Evolutionary conservation across 768 basidiomycete species (phyloP), one percentile per base, ranked within the genome.

Genomic region (Paxillus rubicundulus): DNA sequence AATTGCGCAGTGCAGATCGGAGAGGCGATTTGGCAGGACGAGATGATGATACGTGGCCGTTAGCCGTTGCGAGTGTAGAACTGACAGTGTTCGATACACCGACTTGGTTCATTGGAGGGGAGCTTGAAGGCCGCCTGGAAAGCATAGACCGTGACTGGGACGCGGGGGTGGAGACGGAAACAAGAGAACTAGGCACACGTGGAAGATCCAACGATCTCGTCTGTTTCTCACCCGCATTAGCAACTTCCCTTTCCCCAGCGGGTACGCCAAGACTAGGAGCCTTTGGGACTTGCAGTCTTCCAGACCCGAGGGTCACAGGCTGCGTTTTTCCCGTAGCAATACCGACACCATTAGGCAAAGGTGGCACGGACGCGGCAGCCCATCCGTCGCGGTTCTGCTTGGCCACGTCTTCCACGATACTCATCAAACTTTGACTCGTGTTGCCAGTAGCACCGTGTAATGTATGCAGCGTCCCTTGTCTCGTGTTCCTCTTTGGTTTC

Each of bases 361-460:
- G 18, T 34, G 14, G 17, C 5, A 14, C 18, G 0, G 45, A 32
- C 20, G 16, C 44, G 28, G 5, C 34, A 12, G 9, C 45, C 65
- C 63, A 58, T 39, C 60, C 52, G 20, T 61, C 48, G 50, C 72
- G 63, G 47, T 77, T 76, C 50, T 68, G 59, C 42, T 69, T 69
- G 21, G 83, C 66, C 41, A 87, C 81, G 50, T 74, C 78, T 60
- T 87, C 85, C 9, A 89, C 82, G 56, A 89, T 82, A 59, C 79
- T 82, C 84, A 88, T 83, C 62, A 87, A 67, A 39, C 78, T 85
- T 37, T 60, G 60, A 17, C 54, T 63, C 9, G 48, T 37, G 9
- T 48, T 61, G 5, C 67, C 60, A 2, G 67, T 67, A 13, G 27
- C 14, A 9, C 44, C 16, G 0, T 44, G 39, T 16, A 44, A 44